Evolutionary conservation across 2,329 filamentous ascomycete species (phyloP).

Genomic region (Amauroascus verrucosus): DNA sequence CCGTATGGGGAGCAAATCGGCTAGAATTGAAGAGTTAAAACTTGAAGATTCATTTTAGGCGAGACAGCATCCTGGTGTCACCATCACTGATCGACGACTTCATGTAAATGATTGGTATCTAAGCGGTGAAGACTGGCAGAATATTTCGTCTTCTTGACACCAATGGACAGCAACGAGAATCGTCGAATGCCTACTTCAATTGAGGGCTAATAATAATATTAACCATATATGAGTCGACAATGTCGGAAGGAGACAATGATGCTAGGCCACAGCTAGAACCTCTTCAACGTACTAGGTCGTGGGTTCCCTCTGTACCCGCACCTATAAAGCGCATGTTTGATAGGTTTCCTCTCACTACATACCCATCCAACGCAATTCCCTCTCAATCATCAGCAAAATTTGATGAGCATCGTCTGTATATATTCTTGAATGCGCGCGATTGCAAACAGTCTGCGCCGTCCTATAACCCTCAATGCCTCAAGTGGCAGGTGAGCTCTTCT

Average conservation of each 20-base stretch:
- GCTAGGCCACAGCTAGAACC: conserved; percentile 4
- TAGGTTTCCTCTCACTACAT: conserved; percentile 65
- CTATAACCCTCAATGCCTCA: conserved; percentile 86
- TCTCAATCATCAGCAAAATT: conserved; percentile 43
- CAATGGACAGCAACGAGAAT: neutral
- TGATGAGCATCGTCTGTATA: conserved; percentile 54
- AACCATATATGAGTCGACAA: conserved; percentile 12
- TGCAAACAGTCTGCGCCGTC: conserved; percentile 56
- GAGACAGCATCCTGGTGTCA: too few species aligned
- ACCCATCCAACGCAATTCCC: conserved; percentile 65
- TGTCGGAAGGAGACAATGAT: conserved; percentile 19
- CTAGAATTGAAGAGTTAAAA: too few species aligned
- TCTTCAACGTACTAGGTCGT: conserved; percentile 18
- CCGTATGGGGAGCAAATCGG: too few species aligned
- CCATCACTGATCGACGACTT: too few species aligned
- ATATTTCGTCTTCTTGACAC: neutral
- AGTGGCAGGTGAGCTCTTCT: conserved; percentile 68
- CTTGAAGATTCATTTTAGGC: too few species aligned
- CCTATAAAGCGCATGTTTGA: conserved; percentile 78
- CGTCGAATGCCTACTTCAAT: neutral
- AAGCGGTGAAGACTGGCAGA: conserved; percentile 5
- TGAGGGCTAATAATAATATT: neutral
- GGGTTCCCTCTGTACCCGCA: conserved; percentile 45
- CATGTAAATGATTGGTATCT: neutral
- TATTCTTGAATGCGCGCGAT: conserved; percentile 62